Evolutionary conservation across 768 basidiomycete genomes (phyloP).

Genomic region (Infundibulicybe gibba): DNA sequence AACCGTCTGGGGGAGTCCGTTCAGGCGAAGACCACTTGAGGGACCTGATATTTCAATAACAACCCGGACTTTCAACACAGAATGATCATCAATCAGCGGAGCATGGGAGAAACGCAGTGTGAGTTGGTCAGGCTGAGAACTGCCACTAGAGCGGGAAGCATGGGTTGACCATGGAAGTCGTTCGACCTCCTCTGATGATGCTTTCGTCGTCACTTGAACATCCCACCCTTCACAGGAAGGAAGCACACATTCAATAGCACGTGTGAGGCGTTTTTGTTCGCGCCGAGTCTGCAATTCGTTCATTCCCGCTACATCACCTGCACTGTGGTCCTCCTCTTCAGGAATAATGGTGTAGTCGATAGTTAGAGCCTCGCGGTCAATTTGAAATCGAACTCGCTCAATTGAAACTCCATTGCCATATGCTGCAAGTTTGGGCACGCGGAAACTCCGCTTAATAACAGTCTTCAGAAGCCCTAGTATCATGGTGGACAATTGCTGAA

Average conservation of each 20-base stretch:
- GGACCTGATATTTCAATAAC: conserved; percentile 78
- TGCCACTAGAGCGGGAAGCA: conserved; percentile 43
- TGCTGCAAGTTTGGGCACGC: conserved; percentile 70
- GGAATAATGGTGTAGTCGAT: conserved; percentile 84
- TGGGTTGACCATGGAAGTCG: conserved; percentile 69
- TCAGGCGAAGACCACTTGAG: conserved; percentile 77
- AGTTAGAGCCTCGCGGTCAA: conserved; percentile 77
- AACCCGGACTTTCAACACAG: conserved; percentile 76
- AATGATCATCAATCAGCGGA: conserved; percentile 65
- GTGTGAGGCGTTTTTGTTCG: conserved; percentile 66
- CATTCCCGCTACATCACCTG: conserved; percentile 36
- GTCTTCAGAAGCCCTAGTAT: conserved; percentile 76
- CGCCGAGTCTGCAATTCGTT: conserved; percentile 63
- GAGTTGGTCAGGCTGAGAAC: conserved; percentile 42
- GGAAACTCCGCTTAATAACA: conserved; percentile 70
- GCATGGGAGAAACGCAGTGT: conserved; percentile 72
- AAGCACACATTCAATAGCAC: conserved; percentile 79
- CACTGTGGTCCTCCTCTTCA: conserved; percentile 54
- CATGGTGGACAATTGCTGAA: conserved; percentile 86
- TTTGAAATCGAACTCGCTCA: conserved; percentile 74
- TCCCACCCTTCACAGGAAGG: conserved; percentile 84
- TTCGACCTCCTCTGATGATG: conserved; percentile 69
- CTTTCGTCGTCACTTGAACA: conserved; percentile 72
- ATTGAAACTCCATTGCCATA: conserved; percentile 83
- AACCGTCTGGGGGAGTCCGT: conserved; percentile 75